Conservation (phyloP, 2,329 filamentous ascomycete species). For the Mollisia scopiformis region DNA sequence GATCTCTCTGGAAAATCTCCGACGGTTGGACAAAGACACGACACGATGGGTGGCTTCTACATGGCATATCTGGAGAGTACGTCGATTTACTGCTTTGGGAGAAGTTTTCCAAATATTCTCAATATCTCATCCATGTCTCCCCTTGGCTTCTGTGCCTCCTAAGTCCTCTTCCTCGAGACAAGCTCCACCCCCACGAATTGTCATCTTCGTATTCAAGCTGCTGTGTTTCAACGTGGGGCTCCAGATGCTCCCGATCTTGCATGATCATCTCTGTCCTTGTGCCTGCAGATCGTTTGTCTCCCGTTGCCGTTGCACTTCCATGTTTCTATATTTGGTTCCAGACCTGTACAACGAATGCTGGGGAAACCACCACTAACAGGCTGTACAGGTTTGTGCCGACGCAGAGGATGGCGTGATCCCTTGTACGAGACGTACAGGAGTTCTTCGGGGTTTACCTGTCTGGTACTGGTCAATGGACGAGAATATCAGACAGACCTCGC, state of each 20-base stretch:
- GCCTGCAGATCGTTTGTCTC: conserved; percentile 10
- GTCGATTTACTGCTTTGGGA: conserved; percentile 30
- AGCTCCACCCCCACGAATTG: conserved; percentile 15
- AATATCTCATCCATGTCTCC: conserved; percentile 25
- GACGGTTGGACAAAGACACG: conserved; percentile 23
- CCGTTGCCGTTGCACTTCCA: conserved; percentile 5
- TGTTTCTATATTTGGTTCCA: conserved; percentile 14
- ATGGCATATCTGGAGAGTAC: conserved; percentile 49
- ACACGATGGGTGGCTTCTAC: conserved; percentile 65
- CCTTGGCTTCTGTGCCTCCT: conserved; percentile 8
- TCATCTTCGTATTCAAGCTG: conserved; percentile 16
- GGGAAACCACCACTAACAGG: conserved; percentile 30
- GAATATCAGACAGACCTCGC: conserved; percentile 91
- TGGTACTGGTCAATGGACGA: conserved; percentile 92
- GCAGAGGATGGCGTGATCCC: conserved; percentile 91
- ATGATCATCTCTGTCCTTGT: conserved; percentile 11
- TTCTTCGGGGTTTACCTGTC: conserved; percentile 79
- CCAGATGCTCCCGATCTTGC: conserved; percentile 21
- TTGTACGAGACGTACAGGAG: conserved; percentile 82
- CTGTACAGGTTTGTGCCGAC: conserved; percentile 82
- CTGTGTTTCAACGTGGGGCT: conserved; percentile 16
- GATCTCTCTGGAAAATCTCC: conserved; percentile 23
- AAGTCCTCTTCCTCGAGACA: conserved; percentile 13
- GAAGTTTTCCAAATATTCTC: conserved; percentile 24
- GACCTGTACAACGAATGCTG: conserved; percentile 18